Percentiles rank a stretch among this genome's conserved stretches.
phyloP scores from a whole-genome alignment of 805 yeast species.

The Kazachstania martiniae region DNA sequence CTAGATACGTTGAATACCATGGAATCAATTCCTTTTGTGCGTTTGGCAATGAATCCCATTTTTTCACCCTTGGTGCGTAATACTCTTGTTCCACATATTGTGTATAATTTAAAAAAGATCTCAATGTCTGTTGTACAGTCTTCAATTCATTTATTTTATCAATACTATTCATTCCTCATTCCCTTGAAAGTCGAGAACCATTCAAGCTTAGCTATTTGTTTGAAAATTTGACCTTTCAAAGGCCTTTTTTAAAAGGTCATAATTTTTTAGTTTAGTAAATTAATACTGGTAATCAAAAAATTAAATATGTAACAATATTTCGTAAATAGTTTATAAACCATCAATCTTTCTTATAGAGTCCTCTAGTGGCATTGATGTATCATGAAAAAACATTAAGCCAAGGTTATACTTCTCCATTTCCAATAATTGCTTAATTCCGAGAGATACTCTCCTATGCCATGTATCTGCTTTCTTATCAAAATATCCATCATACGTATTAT shows the following conservation, averaged over 20 bases:
- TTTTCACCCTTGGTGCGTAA: slow-evolving; percentile 20
- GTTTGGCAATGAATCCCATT: slow-evolving; percentile 27
- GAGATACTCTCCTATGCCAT: slow-evolving; percentile 46
- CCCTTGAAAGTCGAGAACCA: too few species aligned
- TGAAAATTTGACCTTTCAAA: too few species aligned
- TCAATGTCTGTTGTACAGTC: too few species aligned
- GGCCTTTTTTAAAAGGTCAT: too few species aligned
- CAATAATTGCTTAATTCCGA: slow-evolving; percentile 25
- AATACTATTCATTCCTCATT: too few species aligned
- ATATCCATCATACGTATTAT: slow-evolving; percentile 14
- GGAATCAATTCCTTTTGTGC: slow-evolving; percentile 34
- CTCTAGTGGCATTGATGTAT: slow-evolving; percentile 14
- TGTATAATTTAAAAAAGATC: slow-evolving; percentile 4
- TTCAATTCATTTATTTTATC: too few species aligned
- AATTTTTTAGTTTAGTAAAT: too few species aligned
- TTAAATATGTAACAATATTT: too few species aligned
- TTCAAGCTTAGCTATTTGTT: too few species aligned
- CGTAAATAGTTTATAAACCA: too few species aligned
- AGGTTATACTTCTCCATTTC: slow-evolving; percentile 11
- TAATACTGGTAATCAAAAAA: too few species aligned
- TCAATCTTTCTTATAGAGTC: too few species aligned
- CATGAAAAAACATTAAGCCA: slow-evolving; percentile 22
- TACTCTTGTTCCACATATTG: slow-evolving; percentile 5
- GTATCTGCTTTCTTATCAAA: slow-evolving; percentile 41
- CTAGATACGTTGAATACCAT: slow-evolving; percentile 36